Percentiles rank a stretch among this genome's conserved stretches.
Conservation (phyloP, 495 filamentous ascomycete species). For the Penicillium arizonense region DNA sequence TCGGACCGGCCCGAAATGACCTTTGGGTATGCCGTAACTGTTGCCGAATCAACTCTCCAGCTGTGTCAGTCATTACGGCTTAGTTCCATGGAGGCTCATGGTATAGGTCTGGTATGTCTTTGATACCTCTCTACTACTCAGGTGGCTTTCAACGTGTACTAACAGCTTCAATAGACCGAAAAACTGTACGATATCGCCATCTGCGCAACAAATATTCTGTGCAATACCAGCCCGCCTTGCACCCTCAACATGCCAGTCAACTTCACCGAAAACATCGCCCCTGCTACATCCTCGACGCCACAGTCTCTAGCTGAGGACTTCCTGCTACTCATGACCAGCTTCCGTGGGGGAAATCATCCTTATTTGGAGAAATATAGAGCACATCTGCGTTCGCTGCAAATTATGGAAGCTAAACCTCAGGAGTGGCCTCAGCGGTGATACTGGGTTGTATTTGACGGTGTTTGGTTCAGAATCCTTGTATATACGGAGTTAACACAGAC, state of each 20-base stretch:
- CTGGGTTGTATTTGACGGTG: background rate
- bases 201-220: slow-evolving; percentile 37
- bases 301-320: slow-evolving; percentile 35
- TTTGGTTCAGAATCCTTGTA: background rate
- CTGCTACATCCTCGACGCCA: slow-evolving; percentile 14
- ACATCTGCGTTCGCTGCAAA: slow-evolving; percentile 28
- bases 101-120: slow-evolving; percentile 62
- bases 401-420: slow-evolving; percentile 8
- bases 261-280: slow-evolving; percentile 15
- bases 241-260: slow-evolving; percentile 6
- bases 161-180: slow-evolving; percentile 29
- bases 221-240: slow-evolving; percentile 26
- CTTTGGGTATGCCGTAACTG: slow-evolving; percentile 68
- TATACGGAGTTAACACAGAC: no score
- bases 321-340: slow-evolving; percentile 31
- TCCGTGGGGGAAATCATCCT: slow-evolving; percentile 42
- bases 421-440: slow-evolving; percentile 24
- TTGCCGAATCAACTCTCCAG: slow-evolving; percentile 63
- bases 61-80: slow-evolving; percentile 60
- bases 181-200: slow-evolving; percentile 43
- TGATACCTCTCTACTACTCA: background rate
- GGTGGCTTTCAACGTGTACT: slow-evolving; percentile 2
- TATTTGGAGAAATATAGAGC: slow-evolving; percentile 36
- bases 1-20: slow-evolving; percentile 57
- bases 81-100: slow-evolving; percentile 70